Conservation (phyloP, 345 rosid genomes). For the Abelmoschus esculentus region DNA sequence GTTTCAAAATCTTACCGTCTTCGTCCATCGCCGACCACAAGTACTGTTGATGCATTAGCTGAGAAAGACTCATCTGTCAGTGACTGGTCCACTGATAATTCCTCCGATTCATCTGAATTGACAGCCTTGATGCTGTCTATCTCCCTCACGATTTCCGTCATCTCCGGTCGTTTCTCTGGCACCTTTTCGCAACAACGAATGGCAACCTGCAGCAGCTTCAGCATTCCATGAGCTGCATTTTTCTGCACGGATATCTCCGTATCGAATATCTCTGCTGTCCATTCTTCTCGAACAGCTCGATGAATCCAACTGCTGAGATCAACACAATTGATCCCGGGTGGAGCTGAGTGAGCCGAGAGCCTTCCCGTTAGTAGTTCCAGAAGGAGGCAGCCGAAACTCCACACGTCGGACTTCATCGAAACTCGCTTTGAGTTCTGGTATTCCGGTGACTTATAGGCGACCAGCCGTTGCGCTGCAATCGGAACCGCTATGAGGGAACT, state of each 20-base stretch:
- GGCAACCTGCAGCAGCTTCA: slow-evolving; percentile 36
- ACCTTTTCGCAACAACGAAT: slow-evolving; percentile 38
- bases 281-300: slow-evolving; percentile 54
- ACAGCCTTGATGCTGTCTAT: slow-evolving; percentile 20
- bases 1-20: background rate
- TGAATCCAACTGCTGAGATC: slow-evolving; percentile 53
- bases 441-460: slow-evolving; percentile 42
- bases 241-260: slow-evolving; percentile 34
- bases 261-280: slow-evolving; percentile 57
- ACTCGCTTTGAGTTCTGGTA: slow-evolving; percentile 25
- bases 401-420: slow-evolving; percentile 39
- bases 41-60: slow-evolving; percentile 3
- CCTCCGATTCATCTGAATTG: slow-evolving; percentile 24
- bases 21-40: background rate
- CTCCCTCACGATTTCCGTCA: slow-evolving; percentile 33
- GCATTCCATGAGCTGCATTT: slow-evolving; percentile 34
- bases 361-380: slow-evolving; percentile 46
- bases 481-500: slow-evolving; percentile 35
- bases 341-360: slow-evolving; percentile 28
- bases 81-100: slow-evolving; percentile 26
- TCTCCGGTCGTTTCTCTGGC: slow-evolving; percentile 44
- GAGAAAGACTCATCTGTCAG: slow-evolving; percentile 31
- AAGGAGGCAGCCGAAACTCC: slow-evolving; percentile 50
- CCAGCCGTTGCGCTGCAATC: slow-evolving; percentile 32
- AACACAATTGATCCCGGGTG: slow-evolving; percentile 36